Percentiles rank a stretch among this genome's conserved stretches.
Conservation (phyloP, 2,329 filamentous ascomycete genomes). For the Cladobotryum protrusum region DNA sequence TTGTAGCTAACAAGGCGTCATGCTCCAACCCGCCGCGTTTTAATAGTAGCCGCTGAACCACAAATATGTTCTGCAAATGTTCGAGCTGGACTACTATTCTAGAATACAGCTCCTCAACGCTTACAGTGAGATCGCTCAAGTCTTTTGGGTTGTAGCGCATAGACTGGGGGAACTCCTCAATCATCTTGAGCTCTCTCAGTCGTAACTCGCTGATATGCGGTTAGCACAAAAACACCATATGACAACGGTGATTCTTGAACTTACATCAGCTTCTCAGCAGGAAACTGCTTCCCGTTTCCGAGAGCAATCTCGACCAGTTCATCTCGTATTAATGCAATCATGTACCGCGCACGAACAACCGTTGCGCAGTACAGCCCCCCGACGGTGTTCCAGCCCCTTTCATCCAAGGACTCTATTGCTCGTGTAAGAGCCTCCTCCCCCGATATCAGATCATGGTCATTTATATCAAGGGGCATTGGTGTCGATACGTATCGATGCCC, state of each 20-base stretch:
- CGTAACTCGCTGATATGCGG: slow-evolving; percentile 1
- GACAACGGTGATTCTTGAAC: neutral
- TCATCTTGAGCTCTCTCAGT: neutral
- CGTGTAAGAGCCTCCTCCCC: slow-evolving; percentile 25
- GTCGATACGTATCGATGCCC: slow-evolving; percentile 48
- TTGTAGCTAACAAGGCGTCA: slow-evolving; percentile 36
- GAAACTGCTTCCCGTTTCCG: slow-evolving; percentile 20
- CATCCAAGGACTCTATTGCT: slow-evolving; percentile 31
- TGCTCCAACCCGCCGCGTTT: slow-evolving; percentile 34
- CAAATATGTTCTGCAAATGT: slow-evolving; percentile 52
- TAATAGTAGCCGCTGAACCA: slow-evolving; percentile 50
- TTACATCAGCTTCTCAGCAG: slow-evolving; percentile 17
- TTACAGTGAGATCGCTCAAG: slow-evolving; percentile 26
- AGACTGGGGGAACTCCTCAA: slow-evolving; percentile 23
- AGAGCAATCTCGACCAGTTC: slow-evolving; percentile 54
- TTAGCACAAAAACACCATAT: no score
- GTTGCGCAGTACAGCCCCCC: slow-evolving; percentile 39
- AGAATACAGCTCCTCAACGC: slow-evolving; percentile 31
- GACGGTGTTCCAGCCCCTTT: slow-evolving; percentile 45
- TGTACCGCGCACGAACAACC: slow-evolving; percentile 38
- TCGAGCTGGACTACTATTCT: slow-evolving; percentile 43
- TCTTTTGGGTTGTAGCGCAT: slow-evolving; percentile 34
- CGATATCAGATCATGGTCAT: slow-evolving; percentile 41
- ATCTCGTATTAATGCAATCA: slow-evolving; percentile 46
- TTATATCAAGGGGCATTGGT: slow-evolving; percentile 48